These are phyloP conservation scores for Sphaerostilbella broomeana DNA, from an alignment of 2,329 filamentous ascomycete genomes.

Conservation along the genomic window DNA sequence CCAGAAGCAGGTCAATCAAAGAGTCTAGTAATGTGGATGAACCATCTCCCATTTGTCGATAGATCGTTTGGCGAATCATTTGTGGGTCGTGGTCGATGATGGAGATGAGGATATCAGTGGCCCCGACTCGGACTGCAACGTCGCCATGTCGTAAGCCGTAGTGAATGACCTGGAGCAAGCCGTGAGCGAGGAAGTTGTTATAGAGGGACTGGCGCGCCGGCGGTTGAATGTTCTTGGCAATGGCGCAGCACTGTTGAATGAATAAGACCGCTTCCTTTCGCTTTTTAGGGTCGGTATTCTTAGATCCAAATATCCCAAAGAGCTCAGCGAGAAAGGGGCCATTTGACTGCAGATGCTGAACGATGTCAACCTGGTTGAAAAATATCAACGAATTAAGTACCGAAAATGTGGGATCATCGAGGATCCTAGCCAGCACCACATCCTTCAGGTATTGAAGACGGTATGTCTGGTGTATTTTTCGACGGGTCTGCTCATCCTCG, in stretches of 20 bases:
- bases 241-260: conserved; percentile 90
- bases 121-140: conserved; percentile 79
- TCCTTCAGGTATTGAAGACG: conserved; percentile 95
- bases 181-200: conserved; percentile 81
- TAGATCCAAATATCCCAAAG: conserved; percentile 73
- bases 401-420: conserved; percentile 96
- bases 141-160: conserved; percentile 84
- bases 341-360: conserved; percentile 87
- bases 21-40: conserved; percentile 83
- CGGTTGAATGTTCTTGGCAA: conserved; percentile 89
- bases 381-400: conserved; percentile 97
- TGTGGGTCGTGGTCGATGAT: conserved; percentile 93
- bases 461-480: conserved; percentile 95
- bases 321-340: conserved; percentile 71
- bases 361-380: conserved; percentile 97
- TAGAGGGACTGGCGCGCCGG: conserved; percentile 75
- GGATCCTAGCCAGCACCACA: conserved; percentile 90
- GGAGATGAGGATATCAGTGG: conserved; percentile 86
- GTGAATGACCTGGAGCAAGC: conserved; percentile 82
- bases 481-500: conserved; percentile 70
- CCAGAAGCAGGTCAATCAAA: conserved; percentile 81
- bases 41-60: conserved; percentile 84
- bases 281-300: conserved; percentile 58
- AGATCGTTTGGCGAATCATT: conserved; percentile 89
- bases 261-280: conserved; percentile 95